Base-by-base conservation (phyloP, 306 rosid species). In the Casuarina equisetifolia region DNA sequence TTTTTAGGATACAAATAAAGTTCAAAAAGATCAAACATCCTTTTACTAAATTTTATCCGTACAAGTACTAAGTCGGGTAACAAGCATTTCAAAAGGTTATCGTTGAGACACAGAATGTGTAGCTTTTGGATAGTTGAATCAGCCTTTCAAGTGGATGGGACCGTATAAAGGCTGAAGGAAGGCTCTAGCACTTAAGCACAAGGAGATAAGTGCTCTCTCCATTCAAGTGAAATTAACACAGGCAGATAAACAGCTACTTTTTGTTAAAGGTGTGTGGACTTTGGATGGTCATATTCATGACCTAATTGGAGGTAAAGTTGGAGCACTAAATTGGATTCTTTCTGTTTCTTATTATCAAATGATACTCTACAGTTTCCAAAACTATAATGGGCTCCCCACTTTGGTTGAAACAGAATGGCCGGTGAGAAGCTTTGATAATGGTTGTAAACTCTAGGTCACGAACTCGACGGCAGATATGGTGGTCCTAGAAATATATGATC, bases 121-220 rank as follows among this genome's bases (percentile, higher is more conserved):
- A 20, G 40, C 25, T 58, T 75, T 79, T 67, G 76, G 84, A 84
- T 80, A 84, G 82, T 66, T 80, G 79, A 69, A 63, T 58, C 69
- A 36, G 84, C 77, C 73, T 80, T 69, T 84, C 87, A 80, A 70
- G 32, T 13, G 68, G 50, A 62, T 51, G 84, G 73, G 36, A 72
- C 67, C 53, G 80, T 74, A 76, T 55, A 78, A 57, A 52, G 20
- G 57, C 19, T 16, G 32, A 25, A 25, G 32, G 32, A 25, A 25
- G 16, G 25, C 67, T 73, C 49, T 3, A 36, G 39, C 9, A 35
- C n/a, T 77, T 17, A 55, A 35, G 19, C 15, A 15, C 38, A 5
- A 59, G 10, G 70, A 59, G 84, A 76, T 83, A 83, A 76, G 84
- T 83, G 84, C 69, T 35, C 70, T 75, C 74, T 77, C 83, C 72